phyloP scores from a whole-genome alignment of 495 filamentous ascomycete species.

The Clavariopsis aquatica region DNA sequence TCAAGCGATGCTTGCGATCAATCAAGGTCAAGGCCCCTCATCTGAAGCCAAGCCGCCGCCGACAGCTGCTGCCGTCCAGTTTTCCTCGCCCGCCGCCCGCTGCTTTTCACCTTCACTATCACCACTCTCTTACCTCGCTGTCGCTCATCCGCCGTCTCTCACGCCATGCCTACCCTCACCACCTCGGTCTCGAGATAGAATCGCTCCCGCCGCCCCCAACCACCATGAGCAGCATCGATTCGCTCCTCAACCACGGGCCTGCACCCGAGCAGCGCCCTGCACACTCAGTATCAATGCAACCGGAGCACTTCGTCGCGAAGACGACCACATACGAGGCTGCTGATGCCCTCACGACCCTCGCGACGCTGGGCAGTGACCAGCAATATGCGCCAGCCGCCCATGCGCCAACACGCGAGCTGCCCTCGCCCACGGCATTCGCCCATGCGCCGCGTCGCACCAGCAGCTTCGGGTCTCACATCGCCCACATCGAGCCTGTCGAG shows the following conservation, averaged over 20 bases:
- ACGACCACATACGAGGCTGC: constrained; percentile 41
- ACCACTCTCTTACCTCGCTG: neutral
- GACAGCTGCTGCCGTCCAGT: neutral
- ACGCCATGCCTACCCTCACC: neutral
- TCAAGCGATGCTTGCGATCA: no score
- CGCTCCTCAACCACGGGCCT: constrained; percentile 37
- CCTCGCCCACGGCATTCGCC: constrained; percentile 23
- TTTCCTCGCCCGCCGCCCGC: neutral
- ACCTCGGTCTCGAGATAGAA: neutral
- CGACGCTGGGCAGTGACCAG: constrained; percentile 25
- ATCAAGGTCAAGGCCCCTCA: no score
- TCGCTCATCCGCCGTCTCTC: neutral
- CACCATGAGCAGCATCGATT: constrained; percentile 34
- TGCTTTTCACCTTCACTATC: neutral
- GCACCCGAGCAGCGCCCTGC: neutral
- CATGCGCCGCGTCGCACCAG: constrained; percentile 26
- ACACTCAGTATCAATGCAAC: neutral
- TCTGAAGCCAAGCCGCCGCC: no score
- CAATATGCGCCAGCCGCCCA: constrained; percentile 16
- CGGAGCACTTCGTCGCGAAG: constrained; percentile 9
- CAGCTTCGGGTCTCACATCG: constrained; percentile 30
- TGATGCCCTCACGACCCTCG: constrained; percentile 40
- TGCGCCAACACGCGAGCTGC: constrained; percentile 23
- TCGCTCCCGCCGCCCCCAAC: neutral
- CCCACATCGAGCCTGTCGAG: constrained; percentile 36